These are phyloP conservation scores for Aspergillus nanangensis DNA, from an alignment of 495 filamentous ascomycete genomes.

Conservation along the genomic window DNA sequence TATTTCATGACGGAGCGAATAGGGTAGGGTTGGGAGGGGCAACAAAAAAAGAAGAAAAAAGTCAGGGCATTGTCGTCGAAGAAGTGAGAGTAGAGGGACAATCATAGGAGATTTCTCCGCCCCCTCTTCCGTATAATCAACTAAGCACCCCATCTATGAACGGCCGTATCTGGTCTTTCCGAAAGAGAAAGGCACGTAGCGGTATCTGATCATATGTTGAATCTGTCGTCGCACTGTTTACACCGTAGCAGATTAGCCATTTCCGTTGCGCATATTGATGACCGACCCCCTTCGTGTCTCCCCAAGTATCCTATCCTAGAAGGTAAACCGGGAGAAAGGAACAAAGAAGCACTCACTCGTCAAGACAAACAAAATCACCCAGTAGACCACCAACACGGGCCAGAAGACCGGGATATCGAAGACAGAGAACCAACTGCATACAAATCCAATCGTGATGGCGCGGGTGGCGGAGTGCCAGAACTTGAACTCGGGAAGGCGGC, in stretches of 20 bases:
- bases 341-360: slow-evolving; percentile 67
- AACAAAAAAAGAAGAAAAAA: neutral
- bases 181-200: slow-evolving; percentile 93
- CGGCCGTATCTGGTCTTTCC: slow-evolving; percentile 78
- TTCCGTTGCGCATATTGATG: no score
- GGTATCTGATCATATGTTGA: slow-evolving; percentile 99
- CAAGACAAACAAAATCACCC: slow-evolving; percentile 90
- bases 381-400: slow-evolving; percentile 97
- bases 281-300: no score
- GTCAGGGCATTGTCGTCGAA: neutral
- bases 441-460: slow-evolving; percentile 77
- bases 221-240: slow-evolving; percentile 89
- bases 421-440: slow-evolving; percentile 86
- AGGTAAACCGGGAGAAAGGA: neutral
- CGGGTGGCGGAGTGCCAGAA: slow-evolving; percentile 96
- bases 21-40: no score
- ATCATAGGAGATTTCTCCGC: no score
- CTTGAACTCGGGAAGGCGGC: slow-evolving; percentile 96
- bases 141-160: slow-evolving; percentile 22
- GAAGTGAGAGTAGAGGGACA: no score
- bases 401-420: slow-evolving; percentile 99
- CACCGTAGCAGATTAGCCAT: neutral
- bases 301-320: no score
- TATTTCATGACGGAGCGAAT: no score
- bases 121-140: no score